These are phyloP conservation scores for Elongisporangium anandrum DNA, from an alignment of 352 stramenopile species.

Conservation along the genomic window DNA sequence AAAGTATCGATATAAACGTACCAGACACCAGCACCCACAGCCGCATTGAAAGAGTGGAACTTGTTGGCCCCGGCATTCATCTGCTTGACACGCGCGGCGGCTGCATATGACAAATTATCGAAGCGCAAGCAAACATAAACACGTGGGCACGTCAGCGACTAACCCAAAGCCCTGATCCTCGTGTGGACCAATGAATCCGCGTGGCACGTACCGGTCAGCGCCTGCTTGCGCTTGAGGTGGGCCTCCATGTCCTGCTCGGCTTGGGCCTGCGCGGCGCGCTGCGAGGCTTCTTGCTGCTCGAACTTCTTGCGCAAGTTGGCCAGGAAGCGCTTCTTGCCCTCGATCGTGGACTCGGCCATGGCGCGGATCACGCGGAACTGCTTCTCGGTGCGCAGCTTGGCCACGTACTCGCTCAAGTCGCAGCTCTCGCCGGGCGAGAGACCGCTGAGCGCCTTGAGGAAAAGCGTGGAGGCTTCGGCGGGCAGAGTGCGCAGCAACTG, in stretches of 20 bases:
- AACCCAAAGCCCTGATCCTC: not conserved
- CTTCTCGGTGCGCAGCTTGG: constrained; percentile 71
- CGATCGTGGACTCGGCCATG: constrained; percentile 72
- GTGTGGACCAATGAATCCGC: not conserved
- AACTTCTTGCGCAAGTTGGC: constrained; percentile 70
- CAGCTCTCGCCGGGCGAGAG: constrained; percentile 66
- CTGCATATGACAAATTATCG: constrained; percentile 19
- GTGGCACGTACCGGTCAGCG: constrained; percentile 43
- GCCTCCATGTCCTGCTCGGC: constrained; percentile 62
- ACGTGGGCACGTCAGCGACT: not conserved
- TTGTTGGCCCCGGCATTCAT: constrained; percentile 58
- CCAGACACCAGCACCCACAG: constrained; percentile 27
- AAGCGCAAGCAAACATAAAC: not conserved
- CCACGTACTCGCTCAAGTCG: constrained; percentile 75
- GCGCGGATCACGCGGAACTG: constrained; percentile 85
- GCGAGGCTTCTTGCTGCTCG: constrained; percentile 49
- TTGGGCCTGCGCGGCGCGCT: constrained; percentile 41
- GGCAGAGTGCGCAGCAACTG: constrained; percentile 72
- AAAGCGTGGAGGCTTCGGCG: constrained; percentile 61
- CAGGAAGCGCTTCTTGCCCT: constrained; percentile 81
- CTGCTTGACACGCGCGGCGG: constrained; percentile 60
- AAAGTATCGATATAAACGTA: constrained; percentile 7
- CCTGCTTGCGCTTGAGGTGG: constrained; percentile 68
- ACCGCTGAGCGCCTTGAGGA: constrained; percentile 72
- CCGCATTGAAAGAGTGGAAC: constrained; percentile 72